Evolutionary conservation across 75 land plant species (phyloP).

Genomic region (Pinus albicaulis): DNA sequence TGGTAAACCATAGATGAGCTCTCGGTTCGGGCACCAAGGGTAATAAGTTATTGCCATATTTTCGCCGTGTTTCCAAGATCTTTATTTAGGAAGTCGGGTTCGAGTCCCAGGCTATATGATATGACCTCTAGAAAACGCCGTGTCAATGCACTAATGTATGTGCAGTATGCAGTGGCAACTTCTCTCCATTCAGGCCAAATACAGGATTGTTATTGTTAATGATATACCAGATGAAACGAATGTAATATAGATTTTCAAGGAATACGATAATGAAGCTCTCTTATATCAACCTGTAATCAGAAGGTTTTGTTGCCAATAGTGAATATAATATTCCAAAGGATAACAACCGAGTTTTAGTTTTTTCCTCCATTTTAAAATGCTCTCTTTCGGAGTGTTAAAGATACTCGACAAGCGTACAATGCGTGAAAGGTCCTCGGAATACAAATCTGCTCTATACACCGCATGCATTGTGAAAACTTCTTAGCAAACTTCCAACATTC

Average conservation of each 20-base stretch:
- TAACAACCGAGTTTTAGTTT: constrained; percentile 81
- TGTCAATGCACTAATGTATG: constrained; percentile 25
- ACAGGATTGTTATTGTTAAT: no score
- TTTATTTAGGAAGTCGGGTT: constrained; percentile 18
- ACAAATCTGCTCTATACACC: constrained; percentile 58
- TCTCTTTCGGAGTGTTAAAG: constrained; percentile 66
- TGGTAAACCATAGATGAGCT: constrained; percentile 44
- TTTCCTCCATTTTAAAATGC: constrained; percentile 86
- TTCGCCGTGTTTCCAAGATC: constrained; percentile 27
- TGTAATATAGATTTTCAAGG: neutral
- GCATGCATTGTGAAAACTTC: constrained; percentile 68
- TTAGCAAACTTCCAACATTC: constrained; percentile 30
- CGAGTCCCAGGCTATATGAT: constrained; percentile 47
- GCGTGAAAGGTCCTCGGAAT: constrained; percentile 10
- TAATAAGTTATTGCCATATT: constrained; percentile 47
- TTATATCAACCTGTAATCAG: constrained; percentile 54
- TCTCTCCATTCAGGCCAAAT: constrained; percentile 19
- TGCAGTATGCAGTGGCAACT: constrained; percentile 28
- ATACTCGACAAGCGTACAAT: constrained; percentile 78
- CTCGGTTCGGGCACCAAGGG: constrained; percentile 59
- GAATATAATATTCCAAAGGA: constrained; percentile 59
- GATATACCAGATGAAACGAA: no score
- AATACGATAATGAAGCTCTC: neutral
- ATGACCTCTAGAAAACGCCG: constrained; percentile 24
- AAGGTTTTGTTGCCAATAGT: constrained; percentile 67